Conservation (phyloP, 1,139 yeast species). For the Candida mesenterica region DNA sequence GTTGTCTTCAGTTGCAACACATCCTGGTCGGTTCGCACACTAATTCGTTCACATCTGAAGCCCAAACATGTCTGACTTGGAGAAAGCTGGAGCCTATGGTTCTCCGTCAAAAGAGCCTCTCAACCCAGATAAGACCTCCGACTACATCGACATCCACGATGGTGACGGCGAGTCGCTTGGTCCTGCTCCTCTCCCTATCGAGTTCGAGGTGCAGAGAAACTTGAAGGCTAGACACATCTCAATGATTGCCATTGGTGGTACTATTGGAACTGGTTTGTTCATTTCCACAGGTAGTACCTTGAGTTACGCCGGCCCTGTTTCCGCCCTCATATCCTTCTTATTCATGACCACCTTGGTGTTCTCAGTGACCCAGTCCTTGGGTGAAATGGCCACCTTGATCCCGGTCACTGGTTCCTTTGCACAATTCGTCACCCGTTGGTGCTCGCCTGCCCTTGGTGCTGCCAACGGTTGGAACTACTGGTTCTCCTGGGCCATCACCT, state of each 20-base stretch:
- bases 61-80: constrained; percentile 4
- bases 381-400: constrained; percentile 74
- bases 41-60: too few species aligned
- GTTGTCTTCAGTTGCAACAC: too few species aligned
- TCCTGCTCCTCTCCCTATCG: constrained; percentile 4
- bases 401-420: constrained; percentile 68
- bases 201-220: constrained; percentile 33
- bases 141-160: constrained; percentile 14
- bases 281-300: constrained; percentile 58
- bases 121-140: constrained; percentile 13
- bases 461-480: constrained; percentile 83
- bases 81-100: constrained; percentile 1
- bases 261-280: constrained; percentile 68
- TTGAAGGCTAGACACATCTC: constrained; percentile 43
- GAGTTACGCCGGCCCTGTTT: constrained; percentile 68
- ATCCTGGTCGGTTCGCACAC: too few species aligned
- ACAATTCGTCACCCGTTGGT: constrained; percentile 56
- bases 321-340: constrained; percentile 60
- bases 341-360: constrained; percentile 67
- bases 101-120: constrained; percentile 10
- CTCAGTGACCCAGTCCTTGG: constrained; percentile 65
- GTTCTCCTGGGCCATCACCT: constrained; percentile 86
- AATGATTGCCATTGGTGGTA: constrained; percentile 39
- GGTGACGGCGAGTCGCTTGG: constrained; percentile 3
- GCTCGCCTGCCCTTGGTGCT: constrained; percentile 71